Percentiles rank a stretch among this genome's conserved stretches.
Evolutionary conservation across 164 flowering plant genomes (phyloP).

Genomic region (Pachysandra terminalis): DNA sequence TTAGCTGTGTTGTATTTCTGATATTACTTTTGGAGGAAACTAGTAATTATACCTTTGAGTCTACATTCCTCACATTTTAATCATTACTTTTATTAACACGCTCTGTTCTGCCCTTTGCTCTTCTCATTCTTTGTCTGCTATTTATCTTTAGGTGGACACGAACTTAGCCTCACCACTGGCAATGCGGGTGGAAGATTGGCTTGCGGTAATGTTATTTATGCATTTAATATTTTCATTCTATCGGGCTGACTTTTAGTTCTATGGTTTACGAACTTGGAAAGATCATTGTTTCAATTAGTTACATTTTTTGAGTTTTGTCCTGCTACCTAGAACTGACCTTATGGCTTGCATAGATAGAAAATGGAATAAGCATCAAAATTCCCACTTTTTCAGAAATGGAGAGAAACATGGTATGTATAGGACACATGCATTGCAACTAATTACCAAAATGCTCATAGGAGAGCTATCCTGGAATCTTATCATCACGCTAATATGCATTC

Average conservation of each 20-base stretch:
- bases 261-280: not conserved
- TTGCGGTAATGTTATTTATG: slow-evolving; percentile 82
- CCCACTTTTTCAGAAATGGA: too few species aligned
- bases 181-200: slow-evolving; percentile 98
- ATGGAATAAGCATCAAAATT: not conserved
- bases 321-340: not conserved
- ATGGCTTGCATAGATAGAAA: not conserved
- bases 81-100: not conserved
- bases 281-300: not conserved
- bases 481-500: too few species aligned
- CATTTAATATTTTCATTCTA: not conserved
- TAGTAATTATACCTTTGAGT: not conserved
- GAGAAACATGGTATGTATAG: too few species aligned
- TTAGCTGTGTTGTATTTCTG: not conserved
- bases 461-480: too few species aligned
- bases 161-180: slow-evolving; percentile 87
- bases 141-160: slow-evolving; percentile 73
- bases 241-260: not conserved
- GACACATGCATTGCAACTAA: too few species aligned
- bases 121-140: slow-evolving; percentile 4
- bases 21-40: not conserved
- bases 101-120: not conserved
- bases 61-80: not conserved
- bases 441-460: too few species aligned
- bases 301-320: too few species aligned